Conservation (phyloP, 2,329 filamentous ascomycete species). For the Xylaria sp. region DNA sequence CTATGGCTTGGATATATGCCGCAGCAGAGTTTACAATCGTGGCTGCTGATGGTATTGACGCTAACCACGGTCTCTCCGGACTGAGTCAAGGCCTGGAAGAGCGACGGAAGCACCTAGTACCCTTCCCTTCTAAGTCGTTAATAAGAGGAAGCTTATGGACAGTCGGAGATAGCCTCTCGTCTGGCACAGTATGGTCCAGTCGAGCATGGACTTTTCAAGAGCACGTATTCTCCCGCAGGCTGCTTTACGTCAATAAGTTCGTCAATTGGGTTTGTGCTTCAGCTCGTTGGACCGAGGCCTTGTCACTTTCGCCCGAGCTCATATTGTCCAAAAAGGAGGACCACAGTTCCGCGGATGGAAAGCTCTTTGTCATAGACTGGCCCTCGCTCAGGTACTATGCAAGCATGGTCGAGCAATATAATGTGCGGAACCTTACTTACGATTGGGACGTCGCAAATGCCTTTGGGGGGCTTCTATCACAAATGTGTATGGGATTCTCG, state of each 20-base stretch:
- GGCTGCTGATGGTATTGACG: slow-evolving; percentile 21
- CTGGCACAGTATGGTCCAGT: slow-evolving; percentile 21
- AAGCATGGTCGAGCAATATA: slow-evolving; percentile 24
- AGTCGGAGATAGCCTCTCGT: slow-evolving; percentile 4
- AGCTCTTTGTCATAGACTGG: slow-evolving; percentile 23
- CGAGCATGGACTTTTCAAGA: slow-evolving; percentile 30
- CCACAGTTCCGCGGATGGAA: not conserved
- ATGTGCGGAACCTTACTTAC: slow-evolving; percentile 18
- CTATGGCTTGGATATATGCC: slow-evolving; percentile 21
- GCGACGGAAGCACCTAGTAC: slow-evolving; percentile 19
- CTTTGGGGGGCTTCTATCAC: slow-evolving; percentile 19
- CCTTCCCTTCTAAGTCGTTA: slow-evolving; percentile 18
- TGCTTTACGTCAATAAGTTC: slow-evolving; percentile 25
- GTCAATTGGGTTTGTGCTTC: slow-evolving; percentile 23
- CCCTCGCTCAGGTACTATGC: slow-evolving; percentile 22
- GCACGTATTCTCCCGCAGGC: slow-evolving; percentile 24
- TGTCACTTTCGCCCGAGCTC: not conserved
- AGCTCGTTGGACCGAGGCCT: slow-evolving; percentile 16
- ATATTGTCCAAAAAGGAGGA: not conserved
- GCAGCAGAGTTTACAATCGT: slow-evolving; percentile 26
- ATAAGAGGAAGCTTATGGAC: slow-evolving; percentile 16
- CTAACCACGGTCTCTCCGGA: slow-evolving; percentile 21
- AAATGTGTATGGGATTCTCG: slow-evolving; percentile 25
- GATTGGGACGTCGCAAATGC: slow-evolving; percentile 20
- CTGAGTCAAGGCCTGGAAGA: slow-evolving; percentile 15